Percentiles rank a stretch among this genome's conserved stretches.
Conservation (phyloP, 371 early-diverging fungal genomes). For the Mucor velutinosus region DNA sequence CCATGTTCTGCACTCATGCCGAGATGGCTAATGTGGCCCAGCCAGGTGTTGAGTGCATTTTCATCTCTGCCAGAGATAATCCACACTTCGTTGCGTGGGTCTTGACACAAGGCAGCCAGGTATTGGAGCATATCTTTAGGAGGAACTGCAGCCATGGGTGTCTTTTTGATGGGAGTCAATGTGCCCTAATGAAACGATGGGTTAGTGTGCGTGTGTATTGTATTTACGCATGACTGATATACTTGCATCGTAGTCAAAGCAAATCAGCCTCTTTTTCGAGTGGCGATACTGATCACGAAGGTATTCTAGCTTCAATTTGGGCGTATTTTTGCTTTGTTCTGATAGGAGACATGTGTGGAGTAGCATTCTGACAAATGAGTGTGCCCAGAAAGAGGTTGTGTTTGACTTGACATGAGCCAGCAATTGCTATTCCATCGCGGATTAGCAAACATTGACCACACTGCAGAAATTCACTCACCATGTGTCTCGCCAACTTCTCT, state of each 20-base stretch:
- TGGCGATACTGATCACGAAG: constrained; percentile 49
- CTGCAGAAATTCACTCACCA: constrained; percentile 32
- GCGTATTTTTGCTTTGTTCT: constrained; percentile 62
- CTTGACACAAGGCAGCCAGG: constrained; percentile 60
- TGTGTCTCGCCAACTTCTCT: constrained; percentile 77
- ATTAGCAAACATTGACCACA: background rate
- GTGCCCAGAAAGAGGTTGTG: constrained; percentile 75
- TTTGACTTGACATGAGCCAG: constrained; percentile 83
- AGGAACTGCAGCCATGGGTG: background rate
- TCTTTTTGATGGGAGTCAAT: background rate
- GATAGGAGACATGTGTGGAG: constrained; percentile 35
- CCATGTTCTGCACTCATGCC: constrained; percentile 82
- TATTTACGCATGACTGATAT: background rate
- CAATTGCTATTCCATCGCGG: constrained; percentile 58
- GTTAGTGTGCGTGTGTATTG: background rate
- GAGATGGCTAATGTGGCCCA: constrained; percentile 76
- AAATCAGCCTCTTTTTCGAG: constrained; percentile 64
- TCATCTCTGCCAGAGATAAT: constrained; percentile 92
- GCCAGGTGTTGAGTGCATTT: constrained; percentile 77
- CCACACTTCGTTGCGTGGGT: constrained; percentile 86
- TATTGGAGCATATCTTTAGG: background rate
- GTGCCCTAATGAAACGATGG: background rate
- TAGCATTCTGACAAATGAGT: constrained; percentile 24
- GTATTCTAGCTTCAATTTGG: constrained; percentile 53
- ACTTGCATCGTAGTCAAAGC: constrained; percentile 87